Base-by-base conservation (phyloP, 306 rosid genomes). In the Clitoria ternatea region DNA sequence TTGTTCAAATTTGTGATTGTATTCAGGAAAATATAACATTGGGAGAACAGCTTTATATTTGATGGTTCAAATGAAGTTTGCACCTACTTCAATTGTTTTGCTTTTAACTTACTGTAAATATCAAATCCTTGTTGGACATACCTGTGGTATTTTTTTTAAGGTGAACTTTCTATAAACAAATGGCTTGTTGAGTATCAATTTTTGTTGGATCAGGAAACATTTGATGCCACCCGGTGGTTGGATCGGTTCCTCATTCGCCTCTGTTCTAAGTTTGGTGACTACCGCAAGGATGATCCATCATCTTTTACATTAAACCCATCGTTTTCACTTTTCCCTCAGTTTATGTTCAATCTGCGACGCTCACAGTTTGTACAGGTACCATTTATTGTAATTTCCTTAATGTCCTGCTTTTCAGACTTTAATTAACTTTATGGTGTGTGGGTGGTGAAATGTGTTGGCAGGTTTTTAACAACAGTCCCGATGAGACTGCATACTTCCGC, bases 391-490 rank as follows among this genome's bases (percentile, higher is more conserved):
- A 12, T 70, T 79, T 76, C 74, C 23, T 19, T 44, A n/a, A 18
- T 7, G 59, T 66, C 39, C 15, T 50, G 48, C 10, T 67, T 43
- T 43, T 60, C 52, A 75, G 66, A 61, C 44, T 73, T 18, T 36
- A 14, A 47, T 33, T 66, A 52, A 44, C 79, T 43, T 69, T 36
- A 45, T 52, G 56, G 44, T 24, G 56, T 73, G 36, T 22, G 67
- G 35, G 40, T 75, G 75, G 48, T 42, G 45, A 55, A 57, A 45
- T 75, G 42, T 48, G 10, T 81, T 73, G 81, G 70, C 86, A 94
- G 99, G 99, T 94, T 75, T 94, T 94, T 74, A 94, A 94, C 85
- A 94, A 94, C 85, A 94, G 99, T 86, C 99, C 99, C 47, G 99
- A 94, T 40, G 99, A 94, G 84, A 94, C 99, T 80, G 99, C 99